Conservation (phyloP, 768 basidiomycete species). For the Dacryopinax spathularia region DNA sequence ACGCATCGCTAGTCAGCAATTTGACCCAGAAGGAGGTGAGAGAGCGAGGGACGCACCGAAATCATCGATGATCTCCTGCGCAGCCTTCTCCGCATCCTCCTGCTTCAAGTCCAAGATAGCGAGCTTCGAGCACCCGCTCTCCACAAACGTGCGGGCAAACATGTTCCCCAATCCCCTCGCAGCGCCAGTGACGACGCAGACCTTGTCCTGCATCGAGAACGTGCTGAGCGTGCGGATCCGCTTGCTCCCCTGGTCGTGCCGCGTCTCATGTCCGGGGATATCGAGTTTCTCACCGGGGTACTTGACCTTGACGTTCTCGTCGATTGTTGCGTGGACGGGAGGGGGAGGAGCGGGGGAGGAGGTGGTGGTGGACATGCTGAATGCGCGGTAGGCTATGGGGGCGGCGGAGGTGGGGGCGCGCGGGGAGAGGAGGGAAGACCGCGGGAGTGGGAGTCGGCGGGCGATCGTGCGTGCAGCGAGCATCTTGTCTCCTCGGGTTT, state of each 20-base stretch:
- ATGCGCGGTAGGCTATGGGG: background rate
- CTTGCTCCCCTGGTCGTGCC: constrained; percentile 1
- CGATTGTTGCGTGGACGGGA: background rate
- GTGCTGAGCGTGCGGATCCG: constrained; percentile 38
- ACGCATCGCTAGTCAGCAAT: background rate
- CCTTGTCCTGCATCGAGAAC: constrained; percentile 72
- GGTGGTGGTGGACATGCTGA: background rate
- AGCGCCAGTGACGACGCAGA: constrained; percentile 84
- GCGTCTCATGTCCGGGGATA: background rate
- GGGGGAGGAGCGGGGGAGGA: background rate
- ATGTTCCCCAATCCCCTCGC: constrained; percentile 82
- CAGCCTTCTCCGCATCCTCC: constrained; percentile 51
- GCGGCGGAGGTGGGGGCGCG: background rate
- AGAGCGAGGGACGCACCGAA: constrained; percentile 28
- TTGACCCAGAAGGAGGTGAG: background rate
- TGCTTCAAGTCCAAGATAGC: constrained; percentile 72
- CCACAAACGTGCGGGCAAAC: constrained; percentile 80
- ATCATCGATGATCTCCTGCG: constrained; percentile 48
- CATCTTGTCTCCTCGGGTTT: background rate
- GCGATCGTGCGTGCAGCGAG: background rate
- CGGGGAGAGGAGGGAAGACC: background rate
- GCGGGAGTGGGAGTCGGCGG: background rate
- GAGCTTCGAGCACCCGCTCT: constrained; percentile 68
- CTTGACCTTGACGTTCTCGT: background rate
- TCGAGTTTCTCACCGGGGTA: background rate